A percentile compares a stretch with the other conserved stretches of the same genome.
phyloP scores from a whole-genome alignment of 2,329 filamentous ascomycete genomes.

The Colletotrichum trifolii region DNA sequence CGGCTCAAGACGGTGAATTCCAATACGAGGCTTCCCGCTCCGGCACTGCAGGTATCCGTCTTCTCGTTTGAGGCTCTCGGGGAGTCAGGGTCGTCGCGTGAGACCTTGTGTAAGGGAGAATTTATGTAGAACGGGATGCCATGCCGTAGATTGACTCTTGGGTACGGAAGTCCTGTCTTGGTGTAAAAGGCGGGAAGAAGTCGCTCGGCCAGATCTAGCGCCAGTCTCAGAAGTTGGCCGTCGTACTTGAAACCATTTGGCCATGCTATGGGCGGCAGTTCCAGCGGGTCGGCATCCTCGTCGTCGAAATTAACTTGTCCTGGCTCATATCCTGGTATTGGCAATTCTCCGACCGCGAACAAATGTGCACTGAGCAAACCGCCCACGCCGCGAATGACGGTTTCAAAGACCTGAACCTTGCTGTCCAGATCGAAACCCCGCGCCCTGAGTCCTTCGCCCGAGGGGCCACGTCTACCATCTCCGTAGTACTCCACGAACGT shows the following conservation, averaged over 20 bases:
- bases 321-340: constrained; percentile 82
- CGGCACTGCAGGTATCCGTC: constrained; percentile 96
- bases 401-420: constrained; percentile 99
- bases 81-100: constrained; percentile 52
- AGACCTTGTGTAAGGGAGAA: constrained; percentile 77
- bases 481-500: constrained; percentile 86
- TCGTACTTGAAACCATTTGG: constrained; percentile 80
- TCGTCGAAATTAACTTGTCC: constrained; percentile 40
- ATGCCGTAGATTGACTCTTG: constrained; percentile 88
- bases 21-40: constrained; percentile 92
- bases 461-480: constrained; percentile 77
- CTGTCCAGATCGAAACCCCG: constrained; percentile 94
- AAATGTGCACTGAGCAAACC: constrained; percentile 92
- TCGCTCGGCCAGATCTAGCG: constrained; percentile 84
- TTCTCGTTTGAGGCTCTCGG: constrained; percentile 64
- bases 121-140: constrained; percentile 94
- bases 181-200: constrained; percentile 94
- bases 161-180: constrained; percentile 90
- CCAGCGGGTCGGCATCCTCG: constrained; percentile 53
- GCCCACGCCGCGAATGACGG: constrained; percentile 91
- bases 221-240: constrained; percentile 89
- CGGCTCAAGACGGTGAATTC: constrained; percentile 93
- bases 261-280: constrained; percentile 73
- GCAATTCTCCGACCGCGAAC: constrained; percentile 90
- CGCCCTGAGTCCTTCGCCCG: constrained; percentile 76